Conservation (phyloP, 2,329 filamentous ascomycete genomes). For the Scedosporium minutisporum region DNA sequence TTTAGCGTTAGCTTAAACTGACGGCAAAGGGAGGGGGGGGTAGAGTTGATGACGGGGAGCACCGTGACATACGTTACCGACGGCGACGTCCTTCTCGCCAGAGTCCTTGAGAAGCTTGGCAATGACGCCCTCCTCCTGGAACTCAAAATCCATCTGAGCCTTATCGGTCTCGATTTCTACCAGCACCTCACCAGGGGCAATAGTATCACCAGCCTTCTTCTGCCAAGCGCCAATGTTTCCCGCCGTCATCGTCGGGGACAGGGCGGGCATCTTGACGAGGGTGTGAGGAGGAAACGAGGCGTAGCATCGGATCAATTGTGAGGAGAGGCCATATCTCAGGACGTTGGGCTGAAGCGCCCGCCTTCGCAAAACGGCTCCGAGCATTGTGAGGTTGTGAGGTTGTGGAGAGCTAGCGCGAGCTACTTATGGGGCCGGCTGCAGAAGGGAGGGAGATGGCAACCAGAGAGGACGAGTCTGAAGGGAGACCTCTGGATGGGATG, state of each 20-base stretch:
- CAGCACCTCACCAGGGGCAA: constrained; percentile 86
- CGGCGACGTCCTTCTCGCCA: constrained; percentile 86
- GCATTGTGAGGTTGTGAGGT: constrained; percentile 2
- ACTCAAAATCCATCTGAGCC: constrained; percentile 99
- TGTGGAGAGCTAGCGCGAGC: background rate
- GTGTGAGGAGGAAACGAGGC: constrained; percentile 91
- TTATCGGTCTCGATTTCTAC: constrained; percentile 99
- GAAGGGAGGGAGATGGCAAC: background rate
- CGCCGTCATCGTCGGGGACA: constrained; percentile 94
- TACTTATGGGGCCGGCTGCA: background rate
- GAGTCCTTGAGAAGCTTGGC: constrained; percentile 90
- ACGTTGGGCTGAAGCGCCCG: constrained; percentile 4
- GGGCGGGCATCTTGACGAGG: constrained; percentile 92
- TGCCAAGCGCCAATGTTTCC: constrained; percentile 97
- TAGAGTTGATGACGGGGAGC: background rate
- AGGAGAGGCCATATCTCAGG: constrained; percentile 5
- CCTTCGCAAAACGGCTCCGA: constrained; percentile 4
- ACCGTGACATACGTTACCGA: constrained; percentile 71
- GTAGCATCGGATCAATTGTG: constrained; percentile 46
- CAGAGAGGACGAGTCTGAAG: background rate
- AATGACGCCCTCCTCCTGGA: constrained; percentile 93
- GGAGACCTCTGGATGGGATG: background rate
- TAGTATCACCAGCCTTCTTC: constrained; percentile 85
- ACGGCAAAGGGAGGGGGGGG: background rate
- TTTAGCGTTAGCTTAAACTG: background rate